Conservation (phyloP, 805 yeast genomes). For the Ogataea naganishii region DNA sequence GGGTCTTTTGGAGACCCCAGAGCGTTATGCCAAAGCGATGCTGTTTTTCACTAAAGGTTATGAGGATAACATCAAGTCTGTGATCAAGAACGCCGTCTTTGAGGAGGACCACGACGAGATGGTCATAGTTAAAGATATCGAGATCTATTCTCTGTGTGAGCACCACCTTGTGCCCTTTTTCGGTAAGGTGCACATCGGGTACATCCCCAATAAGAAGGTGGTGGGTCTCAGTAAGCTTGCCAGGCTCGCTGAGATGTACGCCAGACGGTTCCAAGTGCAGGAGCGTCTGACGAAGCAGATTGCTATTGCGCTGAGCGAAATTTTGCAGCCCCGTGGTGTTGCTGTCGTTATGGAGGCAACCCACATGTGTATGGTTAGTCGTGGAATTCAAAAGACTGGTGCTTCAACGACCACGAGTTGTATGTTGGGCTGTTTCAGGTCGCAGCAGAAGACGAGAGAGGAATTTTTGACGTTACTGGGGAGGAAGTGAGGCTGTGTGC, state of each 20-base stretch:
- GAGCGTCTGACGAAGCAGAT: conserved; percentile 95
- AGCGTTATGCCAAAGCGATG: conserved; percentile 95
- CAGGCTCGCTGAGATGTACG: conserved; percentile 92
- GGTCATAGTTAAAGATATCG: conserved; percentile 96
- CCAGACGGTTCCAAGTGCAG: conserved; percentile 95
- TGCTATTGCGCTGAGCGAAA: conserved; percentile 90
- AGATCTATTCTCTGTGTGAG: conserved; percentile 87
- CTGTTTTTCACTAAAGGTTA: conserved; percentile 92
- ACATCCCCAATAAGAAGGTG: conserved; percentile 90
- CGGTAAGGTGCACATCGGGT: conserved; percentile 97
- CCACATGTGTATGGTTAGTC: conserved; percentile 98
- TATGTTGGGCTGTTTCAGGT: conserved; percentile 94
- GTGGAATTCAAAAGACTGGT: conserved; percentile 96
- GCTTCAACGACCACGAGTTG: conserved; percentile 91
- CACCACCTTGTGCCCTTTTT: conserved; percentile 96
- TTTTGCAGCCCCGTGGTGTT: conserved; percentile 90
- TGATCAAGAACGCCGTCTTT: conserved; percentile 89
- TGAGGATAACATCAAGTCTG: conserved; percentile 87
- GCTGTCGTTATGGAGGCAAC: conserved; percentile 97
- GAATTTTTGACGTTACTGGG: conserved; percentile 82
- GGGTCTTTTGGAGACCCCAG: conserved; percentile 91
- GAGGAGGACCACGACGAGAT: conserved; percentile 98
- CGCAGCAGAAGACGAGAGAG: conserved; percentile 91
- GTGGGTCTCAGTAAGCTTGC: conserved; percentile 91
- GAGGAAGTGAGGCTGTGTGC: conserved; percentile 41